Conservation (phyloP, 2,329 filamentous ascomycete genomes). For the Aspergillus ochraceus region DNA sequence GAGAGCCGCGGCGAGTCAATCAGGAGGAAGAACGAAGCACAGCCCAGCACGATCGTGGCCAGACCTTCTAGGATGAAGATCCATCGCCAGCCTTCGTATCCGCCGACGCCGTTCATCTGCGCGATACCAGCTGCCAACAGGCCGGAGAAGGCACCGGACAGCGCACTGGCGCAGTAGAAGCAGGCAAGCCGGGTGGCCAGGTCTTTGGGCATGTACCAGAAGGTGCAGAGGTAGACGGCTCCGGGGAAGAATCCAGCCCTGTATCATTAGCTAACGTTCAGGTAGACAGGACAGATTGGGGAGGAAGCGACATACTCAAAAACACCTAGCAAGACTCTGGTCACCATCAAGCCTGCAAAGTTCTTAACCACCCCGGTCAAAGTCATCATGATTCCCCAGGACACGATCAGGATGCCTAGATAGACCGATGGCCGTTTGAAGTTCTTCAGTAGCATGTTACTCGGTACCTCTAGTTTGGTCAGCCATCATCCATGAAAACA, state of each 20-base stretch:
- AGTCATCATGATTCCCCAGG: conserved; percentile 51
- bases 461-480: conserved; percentile 16
- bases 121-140: conserved; percentile 38
- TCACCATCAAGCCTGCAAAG: conserved; percentile 46
- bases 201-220: conserved; percentile 44
- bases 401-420: conserved; percentile 28
- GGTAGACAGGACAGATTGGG: not conserved
- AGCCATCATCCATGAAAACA: no score
- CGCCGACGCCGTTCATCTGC: conserved; percentile 16
- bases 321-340: conserved; percentile 48
- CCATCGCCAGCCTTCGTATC: conserved; percentile 33
- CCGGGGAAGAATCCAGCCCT: conserved; percentile 34
- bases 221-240: conserved; percentile 26
- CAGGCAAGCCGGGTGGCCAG: conserved; percentile 21
- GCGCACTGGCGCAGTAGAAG: conserved; percentile 27
- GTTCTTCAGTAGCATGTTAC: conserved; percentile 22
- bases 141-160: conserved; percentile 35
- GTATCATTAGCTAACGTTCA: conserved; percentile 28
- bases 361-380: conserved; percentile 50
- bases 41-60: conserved; percentile 5
- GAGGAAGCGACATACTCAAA: conserved; percentile 27
- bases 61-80: conserved; percentile 51
- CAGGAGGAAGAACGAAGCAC: conserved; percentile 25
- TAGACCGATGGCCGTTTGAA: conserved; percentile 27
- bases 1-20: conserved; percentile 42